Evolutionary conservation across 2,329 filamentous ascomycete genomes (phyloP).

Genomic region (Chrysosporium queenslandicum): DNA sequence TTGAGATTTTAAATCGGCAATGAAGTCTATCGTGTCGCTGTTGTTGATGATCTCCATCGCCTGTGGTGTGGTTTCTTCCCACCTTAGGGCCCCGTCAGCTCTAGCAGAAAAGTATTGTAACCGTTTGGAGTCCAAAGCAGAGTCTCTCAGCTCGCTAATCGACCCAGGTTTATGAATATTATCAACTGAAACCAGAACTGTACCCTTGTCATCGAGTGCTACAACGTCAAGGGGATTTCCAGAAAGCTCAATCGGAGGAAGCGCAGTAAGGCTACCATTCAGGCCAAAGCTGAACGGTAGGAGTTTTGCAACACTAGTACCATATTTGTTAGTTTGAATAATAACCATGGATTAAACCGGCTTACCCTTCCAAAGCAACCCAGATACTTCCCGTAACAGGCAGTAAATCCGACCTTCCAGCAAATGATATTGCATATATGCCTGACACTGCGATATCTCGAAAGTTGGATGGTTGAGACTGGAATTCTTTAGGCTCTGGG

Average conservation of each 20-base stretch:
- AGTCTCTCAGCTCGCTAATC: conserved; percentile 33
- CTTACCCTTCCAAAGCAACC: conserved; percentile 52
- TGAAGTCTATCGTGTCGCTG: conserved; percentile 24
- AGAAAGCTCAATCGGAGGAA: conserved; percentile 45
- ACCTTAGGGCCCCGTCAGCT: conserved; percentile 21
- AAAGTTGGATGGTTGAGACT: neutral
- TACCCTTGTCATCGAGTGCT: conserved; percentile 22
- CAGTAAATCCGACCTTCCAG: conserved; percentile 17
- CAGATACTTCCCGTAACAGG: conserved; percentile 30
- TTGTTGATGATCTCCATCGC: conserved; percentile 24
- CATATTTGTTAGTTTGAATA: neutral
- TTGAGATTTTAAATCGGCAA: conserved; percentile 21
- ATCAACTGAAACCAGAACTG: conserved; percentile 45
- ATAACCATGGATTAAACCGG: conserved; percentile 3
- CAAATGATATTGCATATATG: conserved; percentile 37
- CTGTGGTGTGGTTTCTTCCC: conserved; percentile 20
- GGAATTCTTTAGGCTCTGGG: neutral
- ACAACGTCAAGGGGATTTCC: conserved; percentile 58
- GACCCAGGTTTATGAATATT: conserved; percentile 43
- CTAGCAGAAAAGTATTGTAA: conserved; percentile 26
- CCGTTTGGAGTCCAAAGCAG: conserved; percentile 19
- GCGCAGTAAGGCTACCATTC: conserved; percentile 43
- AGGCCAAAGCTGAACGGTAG: conserved; percentile 53
- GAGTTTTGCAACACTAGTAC: conserved; percentile 51
- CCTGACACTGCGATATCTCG: conserved; percentile 41